phyloP scores from a whole-genome alignment of 257 asterid genomes.

The Solanum boliviense region DNA sequence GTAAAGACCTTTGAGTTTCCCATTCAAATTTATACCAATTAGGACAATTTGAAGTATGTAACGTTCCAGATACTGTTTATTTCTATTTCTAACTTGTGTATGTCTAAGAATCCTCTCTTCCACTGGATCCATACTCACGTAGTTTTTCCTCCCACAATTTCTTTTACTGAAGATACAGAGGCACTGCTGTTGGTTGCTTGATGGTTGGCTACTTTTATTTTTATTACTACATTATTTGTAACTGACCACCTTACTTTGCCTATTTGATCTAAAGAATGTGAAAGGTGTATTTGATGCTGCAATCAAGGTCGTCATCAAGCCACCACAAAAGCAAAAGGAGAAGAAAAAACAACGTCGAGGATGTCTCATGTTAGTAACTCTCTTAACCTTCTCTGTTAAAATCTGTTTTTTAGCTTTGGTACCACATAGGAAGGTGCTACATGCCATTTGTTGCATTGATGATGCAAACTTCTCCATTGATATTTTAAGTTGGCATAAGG shows the following conservation, averaged over 20 bases:
- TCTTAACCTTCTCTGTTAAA: not conserved
- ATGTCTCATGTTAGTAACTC: slow-evolving; percentile 52
- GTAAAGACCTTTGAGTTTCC: not conserved
- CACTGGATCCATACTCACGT: not conserved
- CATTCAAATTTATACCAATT: not conserved
- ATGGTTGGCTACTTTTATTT: not conserved
- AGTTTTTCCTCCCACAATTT: not conserved
- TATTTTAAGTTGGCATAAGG: not conserved
- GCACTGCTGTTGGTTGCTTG: not conserved
- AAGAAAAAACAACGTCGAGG: slow-evolving; percentile 56
- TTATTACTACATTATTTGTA: not conserved
- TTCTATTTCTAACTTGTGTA: not conserved
- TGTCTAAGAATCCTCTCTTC: not conserved
- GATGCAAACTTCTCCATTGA: not conserved
- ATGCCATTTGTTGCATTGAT: not conserved
- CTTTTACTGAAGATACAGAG: not conserved
- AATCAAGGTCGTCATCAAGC: slow-evolving; percentile 79
- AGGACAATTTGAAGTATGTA: not conserved
- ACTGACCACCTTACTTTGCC: not conserved
- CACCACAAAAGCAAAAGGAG: slow-evolving; percentile 75
- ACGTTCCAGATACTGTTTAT: not conserved
- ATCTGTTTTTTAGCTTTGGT: not conserved
- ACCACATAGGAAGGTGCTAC: not conserved
- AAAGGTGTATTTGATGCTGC: slow-evolving; percentile 92
- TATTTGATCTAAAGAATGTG: slow-evolving; percentile 41